Percentiles rank a stretch among this genome's conserved stretches.
phyloP scores from a whole-genome alignment of 352 stramenopile species.

The Phytopythium delawarense region DNA sequence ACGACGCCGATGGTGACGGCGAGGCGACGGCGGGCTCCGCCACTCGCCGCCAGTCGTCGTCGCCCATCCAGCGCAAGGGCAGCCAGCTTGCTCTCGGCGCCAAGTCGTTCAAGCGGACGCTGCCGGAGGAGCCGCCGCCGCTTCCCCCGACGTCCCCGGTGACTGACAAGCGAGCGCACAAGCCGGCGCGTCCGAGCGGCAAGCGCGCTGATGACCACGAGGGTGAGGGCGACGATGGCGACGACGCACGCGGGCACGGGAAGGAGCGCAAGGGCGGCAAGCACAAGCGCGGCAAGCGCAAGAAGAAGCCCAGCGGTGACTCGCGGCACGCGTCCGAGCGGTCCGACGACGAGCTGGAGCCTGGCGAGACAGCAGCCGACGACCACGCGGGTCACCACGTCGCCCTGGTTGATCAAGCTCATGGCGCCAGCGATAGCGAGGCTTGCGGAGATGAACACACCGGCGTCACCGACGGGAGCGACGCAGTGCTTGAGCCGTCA shows the following conservation, averaged over 20 bases:
- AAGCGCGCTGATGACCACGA: not conserved
- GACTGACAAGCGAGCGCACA: not conserved
- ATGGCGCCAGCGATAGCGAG: not conserved
- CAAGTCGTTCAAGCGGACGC: not conserved
- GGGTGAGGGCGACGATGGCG: not conserved
- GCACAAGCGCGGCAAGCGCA: not conserved
- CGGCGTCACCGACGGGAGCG: not conserved
- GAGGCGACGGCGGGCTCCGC: constrained; percentile 9
- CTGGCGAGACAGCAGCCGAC: not conserved
- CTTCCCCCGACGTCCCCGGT: not conserved
- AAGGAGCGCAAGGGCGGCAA: not conserved
- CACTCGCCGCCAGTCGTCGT: constrained; percentile 16
- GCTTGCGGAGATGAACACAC: not conserved
- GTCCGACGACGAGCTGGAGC: not conserved
- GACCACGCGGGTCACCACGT: not conserved
- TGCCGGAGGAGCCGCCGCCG: not conserved
- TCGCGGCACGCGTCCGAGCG: not conserved
- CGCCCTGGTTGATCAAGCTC: not conserved
- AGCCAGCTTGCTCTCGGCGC: constrained; percentile 15
- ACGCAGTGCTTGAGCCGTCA: not conserved
- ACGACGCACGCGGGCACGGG: not conserved
- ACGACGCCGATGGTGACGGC: constrained; percentile 23
- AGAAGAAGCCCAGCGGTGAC: not conserved
- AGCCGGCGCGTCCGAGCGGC: not conserved
- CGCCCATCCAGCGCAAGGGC: constrained; percentile 31